Conservation (phyloP, 805 yeast genomes). For the Candida awuae region DNA sequence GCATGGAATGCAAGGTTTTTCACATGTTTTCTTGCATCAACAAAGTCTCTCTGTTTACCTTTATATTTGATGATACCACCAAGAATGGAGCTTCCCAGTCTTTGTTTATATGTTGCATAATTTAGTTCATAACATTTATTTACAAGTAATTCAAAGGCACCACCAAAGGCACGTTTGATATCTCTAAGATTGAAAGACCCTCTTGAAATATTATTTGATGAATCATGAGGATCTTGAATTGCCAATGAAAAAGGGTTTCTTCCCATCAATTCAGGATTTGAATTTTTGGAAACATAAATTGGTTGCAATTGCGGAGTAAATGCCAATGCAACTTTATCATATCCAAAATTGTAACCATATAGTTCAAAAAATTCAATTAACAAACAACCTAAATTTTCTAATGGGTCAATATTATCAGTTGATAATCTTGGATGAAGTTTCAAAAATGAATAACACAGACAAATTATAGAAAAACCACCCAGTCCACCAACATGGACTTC, state of each 20-base stretch:
- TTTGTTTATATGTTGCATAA: conserved; percentile 51
- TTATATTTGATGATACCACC: conserved; percentile 72
- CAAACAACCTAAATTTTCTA: conserved; percentile 75
- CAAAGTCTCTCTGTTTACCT: conserved; percentile 70
- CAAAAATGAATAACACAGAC: conserved; percentile 72
- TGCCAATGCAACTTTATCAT: conserved; percentile 67
- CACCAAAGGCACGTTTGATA: conserved; percentile 78
- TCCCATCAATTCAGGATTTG: conserved; percentile 30
- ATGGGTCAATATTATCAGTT: conserved; percentile 55
- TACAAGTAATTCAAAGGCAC: conserved; percentile 72
- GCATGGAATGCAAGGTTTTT: conserved; percentile 47
- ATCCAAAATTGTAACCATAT: conserved; percentile 84
- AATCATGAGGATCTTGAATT: conserved; percentile 85
- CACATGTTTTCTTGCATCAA: conserved; percentile 61
- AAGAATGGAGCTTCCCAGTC: conserved; percentile 65
- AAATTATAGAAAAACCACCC: conserved; percentile 91
- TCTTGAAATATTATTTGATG: conserved; percentile 73
- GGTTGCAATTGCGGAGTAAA: conserved; percentile 45
- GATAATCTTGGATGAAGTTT: conserved; percentile 70
- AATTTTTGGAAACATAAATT: conserved; percentile 50
- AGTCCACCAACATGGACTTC: conserved; percentile 90
- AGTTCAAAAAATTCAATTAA: conserved; percentile 87
- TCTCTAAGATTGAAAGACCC: conserved; percentile 76
- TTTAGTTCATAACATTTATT: conserved; percentile 71
- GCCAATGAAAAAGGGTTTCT: conserved; percentile 57